Evolutionary conservation across 139 green algal genomes (phyloP).

Genomic region (Zygnema cylindricum): DNA sequence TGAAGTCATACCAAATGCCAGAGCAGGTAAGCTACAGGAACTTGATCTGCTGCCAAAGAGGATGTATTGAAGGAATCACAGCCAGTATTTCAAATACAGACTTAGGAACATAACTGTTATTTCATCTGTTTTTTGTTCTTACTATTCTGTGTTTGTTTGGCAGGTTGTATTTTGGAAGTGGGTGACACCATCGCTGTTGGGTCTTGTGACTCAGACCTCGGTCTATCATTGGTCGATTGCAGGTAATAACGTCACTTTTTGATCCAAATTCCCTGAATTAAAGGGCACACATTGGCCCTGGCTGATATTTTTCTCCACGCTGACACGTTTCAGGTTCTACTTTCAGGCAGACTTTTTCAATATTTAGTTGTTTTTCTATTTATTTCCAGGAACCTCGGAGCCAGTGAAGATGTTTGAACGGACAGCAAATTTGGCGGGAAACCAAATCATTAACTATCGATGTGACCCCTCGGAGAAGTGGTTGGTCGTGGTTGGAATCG

Average conservation of each 20-base stretch:
- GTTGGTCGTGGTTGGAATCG: conserved; percentile 97
- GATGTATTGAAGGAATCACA: too few relatives aligned
- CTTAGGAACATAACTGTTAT: background rate
- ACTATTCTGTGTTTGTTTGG: background rate
- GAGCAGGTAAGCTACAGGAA: conserved; percentile 71
- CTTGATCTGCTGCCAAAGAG: too few relatives aligned
- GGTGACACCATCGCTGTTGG: conserved; percentile 82
- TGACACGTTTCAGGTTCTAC: too few relatives aligned
- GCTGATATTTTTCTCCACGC: too few relatives aligned
- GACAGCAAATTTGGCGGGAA: conserved; percentile 89
- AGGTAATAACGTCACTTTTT: conserved; percentile 55
- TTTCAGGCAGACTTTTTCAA: too few relatives aligned
- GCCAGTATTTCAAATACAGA: background rate
- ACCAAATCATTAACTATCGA: conserved; percentile 98
- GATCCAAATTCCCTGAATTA: too few relatives aligned
- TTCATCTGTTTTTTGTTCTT: background rate
- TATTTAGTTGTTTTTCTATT: background rate
- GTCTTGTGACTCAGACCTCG: conserved; percentile 86
- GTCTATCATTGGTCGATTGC: conserved; percentile 98
- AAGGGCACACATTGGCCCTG: too few relatives aligned
- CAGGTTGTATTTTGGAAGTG: conserved; percentile 96
- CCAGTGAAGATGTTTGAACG: conserved; percentile 97
- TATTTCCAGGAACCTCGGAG: conserved; percentile 40
- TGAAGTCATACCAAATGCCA: conserved; percentile 93
- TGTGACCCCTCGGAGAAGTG: conserved; percentile 89